Evolutionary conservation across 352 stramenopile genomes (phyloP).

Genomic region (Thraustochytrium sp.): DNA sequence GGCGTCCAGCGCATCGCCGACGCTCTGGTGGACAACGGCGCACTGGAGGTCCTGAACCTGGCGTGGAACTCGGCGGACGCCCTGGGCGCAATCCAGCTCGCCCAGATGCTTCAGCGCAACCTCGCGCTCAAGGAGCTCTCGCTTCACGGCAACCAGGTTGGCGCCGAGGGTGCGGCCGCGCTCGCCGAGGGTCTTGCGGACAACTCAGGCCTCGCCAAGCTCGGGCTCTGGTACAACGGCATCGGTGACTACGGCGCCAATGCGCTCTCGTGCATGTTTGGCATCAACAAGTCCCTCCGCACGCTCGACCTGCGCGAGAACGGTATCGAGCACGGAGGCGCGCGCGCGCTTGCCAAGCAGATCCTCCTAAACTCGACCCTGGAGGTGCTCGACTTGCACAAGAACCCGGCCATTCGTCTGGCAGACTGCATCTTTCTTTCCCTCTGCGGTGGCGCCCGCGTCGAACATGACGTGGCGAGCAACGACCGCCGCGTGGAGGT

Average conservation of each 20-base stretch:
- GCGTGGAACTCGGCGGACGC: neutral
- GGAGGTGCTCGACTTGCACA: neutral
- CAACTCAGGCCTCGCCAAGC: neutral
- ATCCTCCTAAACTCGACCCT: neutral
- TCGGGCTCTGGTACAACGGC: neutral
- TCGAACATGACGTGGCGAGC: neutral
- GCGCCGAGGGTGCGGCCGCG: neutral
- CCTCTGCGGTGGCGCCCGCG: neutral
- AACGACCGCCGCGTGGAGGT: neutral
- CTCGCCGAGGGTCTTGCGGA: neutral
- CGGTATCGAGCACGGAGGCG: neutral
- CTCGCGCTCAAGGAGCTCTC: neutral
- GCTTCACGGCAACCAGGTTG: neutral
- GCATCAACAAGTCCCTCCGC: neutral
- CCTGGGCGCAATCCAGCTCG: neutral
- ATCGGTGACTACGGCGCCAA: neutral
- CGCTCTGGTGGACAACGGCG: neutral
- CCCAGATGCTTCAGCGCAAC: neutral
- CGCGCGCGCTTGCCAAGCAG: neutral
- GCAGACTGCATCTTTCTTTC: neutral
- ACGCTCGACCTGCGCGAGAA: neutral
- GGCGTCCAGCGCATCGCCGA: neutral
- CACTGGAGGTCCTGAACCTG: neutral
- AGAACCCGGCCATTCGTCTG: neutral
- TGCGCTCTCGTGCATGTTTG: neutral